Evolutionary conservation across 306 rosid genomes (phyloP), one percentile per base, ranked within the genome.

Genomic region (Abrus precatorius): DNA sequence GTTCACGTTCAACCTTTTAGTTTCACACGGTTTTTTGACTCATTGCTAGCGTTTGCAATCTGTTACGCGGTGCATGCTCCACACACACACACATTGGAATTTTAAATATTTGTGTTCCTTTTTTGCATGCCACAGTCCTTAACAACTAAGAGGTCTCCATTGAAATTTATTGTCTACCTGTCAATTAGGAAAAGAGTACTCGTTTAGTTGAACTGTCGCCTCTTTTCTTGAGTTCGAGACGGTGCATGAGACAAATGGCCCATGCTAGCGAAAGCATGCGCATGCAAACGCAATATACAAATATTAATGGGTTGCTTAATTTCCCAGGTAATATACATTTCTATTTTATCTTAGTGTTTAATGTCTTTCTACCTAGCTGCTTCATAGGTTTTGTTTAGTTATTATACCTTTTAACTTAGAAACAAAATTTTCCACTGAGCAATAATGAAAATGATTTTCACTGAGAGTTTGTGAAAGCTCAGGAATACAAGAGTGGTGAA

Each of bases 21-120:
- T 69, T 79, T 68, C 86, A 85, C 88, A 82, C 83, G 81, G 80
- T 70, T 69, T 48, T 84, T 69, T 20, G 81, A 76, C 82, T 71
- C 7, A 8, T 71, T 80, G 74, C 55, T 80, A 74, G 79, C 27
- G 49, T 64, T 62, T 69, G 40, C 59, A 67, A 77, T 74, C 45
- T 43, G 40, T 72, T 59, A 81, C 68, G 80, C 72, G 81, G 81
- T 57, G 63, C 69, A 62, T 52, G 52, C 34, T 52, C 52, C 27
- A 9, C 20, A 38, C 71, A 1, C 47, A 1, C 44, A 30, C 9
- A 48, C 50, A 48, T 20, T 20, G 20, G 20, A 14, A 11, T 30
- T 74, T 34, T 53, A 33, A 65, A 54, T 59, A 20, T 44, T 34
- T 57, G 2, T 72, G 55, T 54, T 45, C 36, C 27, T 14, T 32